Evolutionary conservation across 352 stramenopile species (phyloP).

Genomic region (Globisporangium acanthophoron): DNA sequence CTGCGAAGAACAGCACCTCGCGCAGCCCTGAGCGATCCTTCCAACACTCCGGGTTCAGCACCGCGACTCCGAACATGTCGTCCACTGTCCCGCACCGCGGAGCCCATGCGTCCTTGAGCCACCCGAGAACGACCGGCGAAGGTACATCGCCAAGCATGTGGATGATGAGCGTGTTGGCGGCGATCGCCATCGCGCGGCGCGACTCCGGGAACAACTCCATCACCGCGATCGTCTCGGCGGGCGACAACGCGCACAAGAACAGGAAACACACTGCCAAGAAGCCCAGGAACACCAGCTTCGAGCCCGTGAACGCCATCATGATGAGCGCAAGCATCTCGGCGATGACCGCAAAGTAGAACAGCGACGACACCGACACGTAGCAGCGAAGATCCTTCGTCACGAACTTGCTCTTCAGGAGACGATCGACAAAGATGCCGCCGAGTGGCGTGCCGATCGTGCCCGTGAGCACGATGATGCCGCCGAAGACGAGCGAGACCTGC

Average conservation of each 20-base stretch:
- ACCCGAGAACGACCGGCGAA: constrained; percentile 89
- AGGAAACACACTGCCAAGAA: constrained; percentile 69
- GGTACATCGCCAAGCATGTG: constrained; percentile 94
- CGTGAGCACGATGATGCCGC: constrained; percentile 69
- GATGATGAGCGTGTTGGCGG: constrained; percentile 88
- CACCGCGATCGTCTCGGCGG: constrained; percentile 80
- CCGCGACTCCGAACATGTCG: constrained; percentile 46
- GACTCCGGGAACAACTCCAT: constrained; percentile 88
- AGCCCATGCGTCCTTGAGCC: constrained; percentile 91
- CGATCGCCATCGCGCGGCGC: constrained; percentile 87
- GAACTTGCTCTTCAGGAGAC: constrained; percentile 28
- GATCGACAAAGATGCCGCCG: constrained; percentile 77
- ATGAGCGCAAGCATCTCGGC: constrained; percentile 50
- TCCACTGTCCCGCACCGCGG: constrained; percentile 74
- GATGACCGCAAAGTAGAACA: constrained; percentile 63
- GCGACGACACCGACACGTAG: constrained; percentile 50
- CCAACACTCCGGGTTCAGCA: constrained; percentile 62
- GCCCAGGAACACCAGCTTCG: constrained; percentile 51
- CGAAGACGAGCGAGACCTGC: constrained; percentile 84
- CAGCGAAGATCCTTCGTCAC: constrained; percentile 32
- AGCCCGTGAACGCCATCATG: constrained; percentile 52
- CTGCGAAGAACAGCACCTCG: constrained; percentile 65
- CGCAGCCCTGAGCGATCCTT: constrained; percentile 55
- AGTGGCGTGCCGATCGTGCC: constrained; percentile 87
- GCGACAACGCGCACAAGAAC: constrained; percentile 69